A percentile compares a stretch with the other conserved stretches of the same genome.
Evolutionary conservation across 345 rosid genomes (phyloP).

Genomic region (Passiflora organensis): DNA sequence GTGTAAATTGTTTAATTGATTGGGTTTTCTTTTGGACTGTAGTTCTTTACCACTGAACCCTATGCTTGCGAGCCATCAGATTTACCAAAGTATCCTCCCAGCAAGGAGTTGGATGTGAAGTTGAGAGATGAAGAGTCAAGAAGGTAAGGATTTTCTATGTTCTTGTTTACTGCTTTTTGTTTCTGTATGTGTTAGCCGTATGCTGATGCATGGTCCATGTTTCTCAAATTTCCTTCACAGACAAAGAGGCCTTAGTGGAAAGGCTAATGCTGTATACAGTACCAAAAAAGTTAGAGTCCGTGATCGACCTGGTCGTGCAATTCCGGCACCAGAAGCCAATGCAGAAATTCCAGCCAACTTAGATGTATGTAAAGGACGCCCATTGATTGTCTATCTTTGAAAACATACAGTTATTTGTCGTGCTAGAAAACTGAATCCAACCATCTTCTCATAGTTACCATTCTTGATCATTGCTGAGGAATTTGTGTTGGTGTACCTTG

Average conservation of each 20-base stretch:
- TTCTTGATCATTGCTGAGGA: too few relatives aligned
- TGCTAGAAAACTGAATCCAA: too few relatives aligned
- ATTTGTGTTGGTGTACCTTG: too few relatives aligned
- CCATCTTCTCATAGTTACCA: too few relatives aligned
- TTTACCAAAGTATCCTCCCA: constrained; percentile 85
- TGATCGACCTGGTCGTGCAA: constrained; percentile 17
- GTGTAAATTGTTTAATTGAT: constrained; percentile 7
- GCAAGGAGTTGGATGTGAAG: constrained; percentile 84
- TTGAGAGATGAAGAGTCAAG: constrained; percentile 75
- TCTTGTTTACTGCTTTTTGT: constrained; percentile 5
- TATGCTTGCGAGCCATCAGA: constrained; percentile 76
- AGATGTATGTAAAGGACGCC: constrained; percentile 19
- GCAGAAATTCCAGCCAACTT: constrained; percentile 41
- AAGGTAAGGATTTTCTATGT: constrained; percentile 54
- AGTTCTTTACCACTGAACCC: constrained; percentile 86
- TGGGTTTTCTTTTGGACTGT: constrained; percentile 19
- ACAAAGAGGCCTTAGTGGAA: constrained; percentile 50
- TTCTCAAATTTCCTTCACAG: constrained; percentile 24
- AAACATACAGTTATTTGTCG: too few relatives aligned
- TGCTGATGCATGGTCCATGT: constrained; percentile 19
- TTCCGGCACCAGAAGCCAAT: constrained; percentile 90
- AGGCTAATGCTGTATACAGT: constrained; percentile 51
- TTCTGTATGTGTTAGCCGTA: constrained; percentile 8
- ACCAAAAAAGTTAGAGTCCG: constrained; percentile 34
- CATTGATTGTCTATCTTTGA: not conserved